Conservation (phyloP, 257 asterid genomes). For the Solanum bulbocastanum region DNA sequence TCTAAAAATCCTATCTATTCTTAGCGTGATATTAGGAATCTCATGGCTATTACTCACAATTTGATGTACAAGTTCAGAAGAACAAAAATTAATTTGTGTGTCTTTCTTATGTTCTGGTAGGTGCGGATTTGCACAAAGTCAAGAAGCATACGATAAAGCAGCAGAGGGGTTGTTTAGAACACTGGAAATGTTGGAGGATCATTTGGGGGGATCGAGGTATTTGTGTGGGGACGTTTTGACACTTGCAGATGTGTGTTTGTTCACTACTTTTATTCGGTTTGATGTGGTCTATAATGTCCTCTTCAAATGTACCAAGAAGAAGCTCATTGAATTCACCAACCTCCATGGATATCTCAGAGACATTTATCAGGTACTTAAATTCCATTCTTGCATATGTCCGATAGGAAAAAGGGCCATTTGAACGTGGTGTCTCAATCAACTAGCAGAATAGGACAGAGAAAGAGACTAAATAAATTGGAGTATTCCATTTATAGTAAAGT, state of each 20-base stretch:
- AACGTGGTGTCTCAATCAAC: background rate
- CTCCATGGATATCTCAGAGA: constrained; percentile 75
- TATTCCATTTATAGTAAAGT: background rate
- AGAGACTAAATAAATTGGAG: background rate
- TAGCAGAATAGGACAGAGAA: background rate
- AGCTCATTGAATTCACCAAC: constrained; percentile 57
- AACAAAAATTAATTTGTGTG: background rate
- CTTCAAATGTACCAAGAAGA: constrained; percentile 94
- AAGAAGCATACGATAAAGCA: constrained; percentile 68
- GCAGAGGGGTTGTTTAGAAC: constrained; percentile 52
- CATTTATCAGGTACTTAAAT: constrained; percentile 65
- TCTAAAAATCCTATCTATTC: background rate
- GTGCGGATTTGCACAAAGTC: constrained; percentile 97
- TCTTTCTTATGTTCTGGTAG: constrained; percentile 17
- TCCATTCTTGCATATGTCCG: background rate
- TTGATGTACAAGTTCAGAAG: background rate
- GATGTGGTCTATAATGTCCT: constrained; percentile 77
- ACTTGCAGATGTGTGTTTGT: constrained; percentile 85
- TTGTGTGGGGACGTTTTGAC: constrained; percentile 72
- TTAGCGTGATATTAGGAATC: background rate
- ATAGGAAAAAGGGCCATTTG: background rate
- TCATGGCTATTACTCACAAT: background rate
- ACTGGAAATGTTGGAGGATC: constrained; percentile 60
- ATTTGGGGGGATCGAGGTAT: constrained; percentile 48
- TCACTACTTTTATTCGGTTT: constrained; percentile 82